These are phyloP conservation scores for Rhodotorula glutinis DNA, from an alignment of 1,284 basidiomycete species.

Conservation along the genomic window DNA sequence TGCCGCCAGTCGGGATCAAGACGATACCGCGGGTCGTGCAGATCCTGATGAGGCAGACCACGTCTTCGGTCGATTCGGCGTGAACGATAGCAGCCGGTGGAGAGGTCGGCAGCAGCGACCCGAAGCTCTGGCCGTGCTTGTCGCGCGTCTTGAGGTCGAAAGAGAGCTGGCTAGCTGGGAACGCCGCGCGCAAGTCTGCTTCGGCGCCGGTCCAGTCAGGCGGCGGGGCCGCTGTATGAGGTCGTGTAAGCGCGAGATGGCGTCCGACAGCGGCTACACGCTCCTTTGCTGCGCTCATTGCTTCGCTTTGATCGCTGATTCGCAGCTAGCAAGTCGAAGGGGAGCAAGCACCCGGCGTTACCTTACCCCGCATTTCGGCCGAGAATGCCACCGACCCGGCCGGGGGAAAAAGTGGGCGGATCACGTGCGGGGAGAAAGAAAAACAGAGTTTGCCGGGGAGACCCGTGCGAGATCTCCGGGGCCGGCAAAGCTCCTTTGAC, in stretches of 20 bases:
- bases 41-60: slow-evolving; percentile 63
- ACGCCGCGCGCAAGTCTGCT: slow-evolving; percentile 4
- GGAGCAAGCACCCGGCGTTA: too few species aligned
- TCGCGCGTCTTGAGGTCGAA: slow-evolving; percentile 17
- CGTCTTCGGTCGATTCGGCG: slow-evolving; percentile 51
- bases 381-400: too few species aligned
- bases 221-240: background rate
- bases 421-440: too few species aligned
- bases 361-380: too few species aligned
- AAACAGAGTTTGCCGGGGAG: too few species aligned
- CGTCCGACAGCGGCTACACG: too few species aligned
- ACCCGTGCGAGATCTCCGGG: too few species aligned
- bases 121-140: slow-evolving; percentile 20
- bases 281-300: too few species aligned
- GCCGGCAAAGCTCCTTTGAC: background rate
- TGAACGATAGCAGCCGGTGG: slow-evolving; percentile 27
- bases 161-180: slow-evolving; percentile 23
- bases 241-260: background rate
- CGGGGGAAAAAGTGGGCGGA: too few species aligned
- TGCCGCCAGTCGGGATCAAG: slow-evolving; percentile 63
- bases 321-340: too few species aligned
- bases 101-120: slow-evolving; percentile 18
- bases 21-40: slow-evolving; percentile 63
- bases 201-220: slow-evolving; percentile 13
- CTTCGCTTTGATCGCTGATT: too few species aligned